Evolutionary conservation across 495 filamentous ascomycete species (phyloP).

Genomic region (Xeromyces bisporus): DNA sequence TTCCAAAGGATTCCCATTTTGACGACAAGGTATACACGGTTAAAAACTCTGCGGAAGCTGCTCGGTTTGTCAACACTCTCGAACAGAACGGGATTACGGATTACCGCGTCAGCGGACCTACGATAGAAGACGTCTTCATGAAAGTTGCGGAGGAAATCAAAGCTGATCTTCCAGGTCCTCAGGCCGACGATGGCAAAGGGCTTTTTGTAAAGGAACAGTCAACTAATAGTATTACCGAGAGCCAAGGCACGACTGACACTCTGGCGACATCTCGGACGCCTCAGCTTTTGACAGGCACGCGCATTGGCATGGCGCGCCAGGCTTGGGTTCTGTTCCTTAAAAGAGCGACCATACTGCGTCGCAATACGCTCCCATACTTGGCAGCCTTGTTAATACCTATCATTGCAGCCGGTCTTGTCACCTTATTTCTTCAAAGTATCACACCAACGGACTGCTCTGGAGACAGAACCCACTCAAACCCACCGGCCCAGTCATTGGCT

Average conservation of each 20-base stretch:
- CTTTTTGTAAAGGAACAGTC: background rate
- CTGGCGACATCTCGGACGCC: conserved; percentile 27
- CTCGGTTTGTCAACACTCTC: conserved; percentile 45
- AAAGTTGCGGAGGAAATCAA: conserved; percentile 53
- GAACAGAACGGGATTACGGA: conserved; percentile 45
- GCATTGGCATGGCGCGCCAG: conserved; percentile 47
- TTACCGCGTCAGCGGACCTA: conserved; percentile 66
- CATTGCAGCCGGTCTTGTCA: conserved; percentile 56
- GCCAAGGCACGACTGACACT: conserved; percentile 3
- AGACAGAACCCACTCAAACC: conserved; percentile 17
- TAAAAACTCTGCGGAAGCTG: conserved; percentile 41
- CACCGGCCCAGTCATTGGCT: conserved; percentile 20
- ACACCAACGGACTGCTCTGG: conserved; percentile 40
- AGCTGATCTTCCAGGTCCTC: conserved; percentile 4
- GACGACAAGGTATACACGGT: conserved; percentile 59
- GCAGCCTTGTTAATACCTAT: conserved; percentile 60
- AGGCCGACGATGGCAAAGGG: conserved; percentile 12
- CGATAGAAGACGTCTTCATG: conserved; percentile 77
- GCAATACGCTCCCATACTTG: conserved; percentile 56
- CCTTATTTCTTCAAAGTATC: conserved; percentile 48
- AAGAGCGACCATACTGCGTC: conserved; percentile 54
- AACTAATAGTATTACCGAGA: background rate
- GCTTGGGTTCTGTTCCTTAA: conserved; percentile 60
- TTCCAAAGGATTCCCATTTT: conserved; percentile 38
- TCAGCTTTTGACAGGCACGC: conserved; percentile 48